A percentile compares a stretch with the other conserved stretches of the same genome.
These are phyloP conservation scores for Eimeria maxima DNA, from an alignment of 169 alveolate species.

Conservation along the genomic window DNA sequence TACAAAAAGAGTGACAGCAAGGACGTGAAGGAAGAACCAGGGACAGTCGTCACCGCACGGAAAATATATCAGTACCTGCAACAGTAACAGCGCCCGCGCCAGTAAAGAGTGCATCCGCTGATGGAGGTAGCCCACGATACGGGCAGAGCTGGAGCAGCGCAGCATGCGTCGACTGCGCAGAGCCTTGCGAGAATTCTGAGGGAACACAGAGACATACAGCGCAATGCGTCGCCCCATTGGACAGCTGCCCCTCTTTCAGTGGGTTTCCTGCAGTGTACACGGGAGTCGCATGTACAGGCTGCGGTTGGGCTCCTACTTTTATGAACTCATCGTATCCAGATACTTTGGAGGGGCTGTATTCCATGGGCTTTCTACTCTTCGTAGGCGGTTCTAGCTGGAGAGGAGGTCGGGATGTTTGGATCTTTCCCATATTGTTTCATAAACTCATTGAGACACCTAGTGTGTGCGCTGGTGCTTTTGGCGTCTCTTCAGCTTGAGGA, in stretches of 20 bases:
- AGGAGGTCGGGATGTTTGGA: neutral
- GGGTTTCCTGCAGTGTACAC: neutral
- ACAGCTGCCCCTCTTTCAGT: constrained; percentile 80
- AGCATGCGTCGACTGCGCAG: constrained; percentile 84
- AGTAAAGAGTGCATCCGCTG: constrained; percentile 20
- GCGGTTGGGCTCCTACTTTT: neutral
- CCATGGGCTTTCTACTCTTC: neutral
- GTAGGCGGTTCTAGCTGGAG: neutral
- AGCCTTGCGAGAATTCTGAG: constrained; percentile 86
- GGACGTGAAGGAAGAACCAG: neutral
- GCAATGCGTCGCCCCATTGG: constrained; percentile 85
- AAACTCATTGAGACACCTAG: neutral
- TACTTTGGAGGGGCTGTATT: neutral
- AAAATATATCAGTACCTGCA: neutral
- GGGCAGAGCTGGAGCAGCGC: constrained; percentile 70
- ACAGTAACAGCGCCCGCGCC: neutral
- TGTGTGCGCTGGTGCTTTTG: neutral
- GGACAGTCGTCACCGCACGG: neutral
- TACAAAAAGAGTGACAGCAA: neutral
- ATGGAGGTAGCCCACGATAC: constrained; percentile 78
- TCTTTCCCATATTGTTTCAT: neutral
- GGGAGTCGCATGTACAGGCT: neutral
- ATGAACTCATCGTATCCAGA: neutral
- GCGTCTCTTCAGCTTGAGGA: constrained; percentile 87
- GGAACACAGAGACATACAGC: constrained; percentile 87